These are phyloP conservation scores for Trametes meyenii DNA, from an alignment of 768 basidiomycete genomes.

Conservation along the genomic window DNA sequence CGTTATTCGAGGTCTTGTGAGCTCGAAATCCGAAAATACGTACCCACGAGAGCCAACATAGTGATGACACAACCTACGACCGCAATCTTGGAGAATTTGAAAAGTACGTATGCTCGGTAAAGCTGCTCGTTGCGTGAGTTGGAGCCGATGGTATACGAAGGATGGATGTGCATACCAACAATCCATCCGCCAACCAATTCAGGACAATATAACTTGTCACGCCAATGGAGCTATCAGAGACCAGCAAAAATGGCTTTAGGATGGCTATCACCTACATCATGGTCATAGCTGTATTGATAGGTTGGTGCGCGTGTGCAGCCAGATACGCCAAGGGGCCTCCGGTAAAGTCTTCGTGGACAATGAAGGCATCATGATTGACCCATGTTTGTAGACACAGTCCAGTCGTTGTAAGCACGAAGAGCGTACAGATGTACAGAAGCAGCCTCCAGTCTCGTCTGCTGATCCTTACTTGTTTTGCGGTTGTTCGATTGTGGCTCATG, in stretches of 20 bases:
- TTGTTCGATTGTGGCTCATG: not conserved
- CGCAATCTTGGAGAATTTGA: not conserved
- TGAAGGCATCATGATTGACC: constrained; percentile 30
- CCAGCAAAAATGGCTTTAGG: not conserved
- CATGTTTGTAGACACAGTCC: constrained; percentile 28
- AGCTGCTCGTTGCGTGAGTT: constrained; percentile 13
- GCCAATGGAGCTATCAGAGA: not conserved
- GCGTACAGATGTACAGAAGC: constrained; percentile 14
- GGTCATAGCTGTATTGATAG: constrained; percentile 28
- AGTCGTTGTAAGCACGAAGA: constrained; percentile 27
- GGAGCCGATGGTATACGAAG: not conserved
- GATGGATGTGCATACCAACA: constrained; percentile 27
- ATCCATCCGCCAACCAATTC: constrained; percentile 35
- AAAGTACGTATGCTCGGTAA: constrained; percentile 23
- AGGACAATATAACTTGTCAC: constrained; percentile 31
- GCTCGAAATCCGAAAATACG: not conserved
- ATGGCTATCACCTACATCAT: constrained; percentile 25
- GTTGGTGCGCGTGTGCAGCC: constrained; percentile 18
- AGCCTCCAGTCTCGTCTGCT: not conserved
- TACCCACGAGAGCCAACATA: constrained; percentile 9
- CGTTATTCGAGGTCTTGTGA: too few relatives aligned
- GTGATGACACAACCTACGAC: not conserved
- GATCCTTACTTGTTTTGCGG: not conserved
- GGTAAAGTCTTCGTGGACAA: constrained; percentile 23
- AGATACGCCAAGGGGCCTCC: constrained; percentile 31